phyloP scores from a whole-genome alignment of 352 stramenopile genomes.

The Phytopythium helicoides region DNA sequence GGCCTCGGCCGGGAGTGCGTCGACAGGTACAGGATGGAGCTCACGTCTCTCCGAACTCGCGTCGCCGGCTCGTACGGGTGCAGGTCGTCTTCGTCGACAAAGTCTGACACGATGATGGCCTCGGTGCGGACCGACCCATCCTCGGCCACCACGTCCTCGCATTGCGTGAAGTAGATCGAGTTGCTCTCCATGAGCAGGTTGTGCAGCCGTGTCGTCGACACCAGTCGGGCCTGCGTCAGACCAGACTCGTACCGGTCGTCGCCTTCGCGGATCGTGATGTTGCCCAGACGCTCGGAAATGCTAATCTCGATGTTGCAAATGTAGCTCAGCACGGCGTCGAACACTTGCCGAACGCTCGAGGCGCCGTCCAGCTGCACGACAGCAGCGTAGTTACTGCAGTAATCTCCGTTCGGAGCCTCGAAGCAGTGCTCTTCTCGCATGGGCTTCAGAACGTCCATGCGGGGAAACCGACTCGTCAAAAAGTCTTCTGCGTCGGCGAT shows the following conservation, averaged over 20 bases:
- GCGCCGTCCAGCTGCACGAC: conserved; percentile 26
- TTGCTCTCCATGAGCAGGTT: conserved; percentile 44
- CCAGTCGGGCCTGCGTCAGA: conserved; percentile 36
- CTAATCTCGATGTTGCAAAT: conserved; percentile 47
- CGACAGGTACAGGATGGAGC: conserved; percentile 19
- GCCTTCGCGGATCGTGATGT: conserved; percentile 46
- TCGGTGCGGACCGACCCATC: conserved; percentile 1
- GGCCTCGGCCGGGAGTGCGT: conserved; percentile 12
- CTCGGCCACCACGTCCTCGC: conserved; percentile 16
- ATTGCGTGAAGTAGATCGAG: conserved; percentile 31
- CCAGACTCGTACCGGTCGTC: conserved; percentile 31
- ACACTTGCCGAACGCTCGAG: conserved; percentile 42
- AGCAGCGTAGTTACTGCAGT: conserved; percentile 21
- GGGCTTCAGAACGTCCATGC: conserved; percentile 23
- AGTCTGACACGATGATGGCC: conserved; percentile 42
- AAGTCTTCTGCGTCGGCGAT: conserved; percentile 24
- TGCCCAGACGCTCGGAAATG: conserved; percentile 46
- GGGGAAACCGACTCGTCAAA: conserved; percentile 17
- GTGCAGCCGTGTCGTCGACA: conserved; percentile 21
- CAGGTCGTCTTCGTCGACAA: conserved; percentile 42
- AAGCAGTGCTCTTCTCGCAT: conserved; percentile 35
- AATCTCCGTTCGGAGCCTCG: conserved; percentile 23
- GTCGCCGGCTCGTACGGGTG: conserved; percentile 40
- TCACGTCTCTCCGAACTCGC: conserved; percentile 41
- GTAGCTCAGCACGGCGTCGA: conserved; percentile 34